These are phyloP conservation scores for Lantana camara DNA, from an alignment of 257 asterid species.

Conservation along the genomic window DNA sequence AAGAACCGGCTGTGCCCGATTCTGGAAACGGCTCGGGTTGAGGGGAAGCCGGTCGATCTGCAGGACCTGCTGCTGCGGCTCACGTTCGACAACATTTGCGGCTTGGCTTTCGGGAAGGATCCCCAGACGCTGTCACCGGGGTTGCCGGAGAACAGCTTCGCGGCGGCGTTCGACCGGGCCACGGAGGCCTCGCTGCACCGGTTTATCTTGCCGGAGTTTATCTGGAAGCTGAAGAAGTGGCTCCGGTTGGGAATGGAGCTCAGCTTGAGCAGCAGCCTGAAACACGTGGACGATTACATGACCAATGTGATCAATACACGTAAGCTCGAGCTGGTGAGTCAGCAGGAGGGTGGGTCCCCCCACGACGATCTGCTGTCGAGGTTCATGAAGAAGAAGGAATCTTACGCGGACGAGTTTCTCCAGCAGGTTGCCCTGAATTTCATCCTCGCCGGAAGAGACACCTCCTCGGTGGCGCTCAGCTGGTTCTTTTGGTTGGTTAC, in stretches of 20 bases:
- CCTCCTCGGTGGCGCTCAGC: conserved; percentile 60
- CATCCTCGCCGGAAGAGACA: conserved; percentile 58
- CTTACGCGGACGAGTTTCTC: conserved; percentile 43
- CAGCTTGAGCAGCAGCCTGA: conserved; percentile 41
- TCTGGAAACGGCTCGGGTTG: conserved; percentile 36
- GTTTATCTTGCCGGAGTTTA: conserved; percentile 48
- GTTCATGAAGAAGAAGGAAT: conserved; percentile 55
- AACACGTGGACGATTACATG: conserved; percentile 51
- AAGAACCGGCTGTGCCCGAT: conserved; percentile 45
- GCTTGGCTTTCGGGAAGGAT: conserved; percentile 57
- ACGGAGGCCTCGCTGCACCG: conserved; percentile 57
- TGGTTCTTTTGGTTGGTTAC: conserved; percentile 58
- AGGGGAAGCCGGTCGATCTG: conserved; percentile 44
- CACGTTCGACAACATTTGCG: conserved; percentile 58
- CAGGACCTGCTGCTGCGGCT: conserved; percentile 51
- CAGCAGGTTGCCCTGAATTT: conserved; percentile 50
- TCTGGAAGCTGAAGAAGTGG: conserved; percentile 54
- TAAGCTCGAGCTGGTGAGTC: conserved; percentile 46
- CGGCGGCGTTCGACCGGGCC: conserved; percentile 53
- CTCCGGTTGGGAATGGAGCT: conserved; percentile 54
- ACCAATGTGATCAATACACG: conserved; percentile 45
- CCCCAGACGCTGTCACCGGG: conserved; percentile 50
- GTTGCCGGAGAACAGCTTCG: conserved; percentile 50
- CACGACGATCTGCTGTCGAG: conserved; percentile 53
- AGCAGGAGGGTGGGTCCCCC: conserved; percentile 31